phyloP scores from a whole-genome alignment of 2,329 filamentous ascomycete species.

The Penicillium psychrosexuale region DNA sequence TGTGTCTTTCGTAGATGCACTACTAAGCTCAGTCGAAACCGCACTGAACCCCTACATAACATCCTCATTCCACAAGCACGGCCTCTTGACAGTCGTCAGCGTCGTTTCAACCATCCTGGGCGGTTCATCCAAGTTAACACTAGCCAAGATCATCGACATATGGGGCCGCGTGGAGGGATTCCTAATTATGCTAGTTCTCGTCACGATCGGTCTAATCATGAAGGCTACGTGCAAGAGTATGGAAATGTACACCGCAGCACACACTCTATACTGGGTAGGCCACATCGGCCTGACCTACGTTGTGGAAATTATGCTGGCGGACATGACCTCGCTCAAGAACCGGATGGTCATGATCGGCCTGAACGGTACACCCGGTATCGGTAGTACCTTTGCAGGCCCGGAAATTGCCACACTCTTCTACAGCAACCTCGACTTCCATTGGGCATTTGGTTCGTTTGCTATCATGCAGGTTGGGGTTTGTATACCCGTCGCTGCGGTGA shows the following conservation, averaged over 20 bases:
- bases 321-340: conserved; percentile 60
- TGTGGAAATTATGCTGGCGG: conserved; percentile 58
- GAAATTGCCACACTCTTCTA: conserved; percentile 53
- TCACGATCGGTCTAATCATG: conserved; percentile 8
- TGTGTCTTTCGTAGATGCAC: conserved; percentile 8
- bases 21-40: conserved; percentile 2
- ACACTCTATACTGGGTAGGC: conserved; percentile 52
- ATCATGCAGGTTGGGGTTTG: conserved; percentile 51
- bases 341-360: conserved; percentile 59
- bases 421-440: conserved; percentile 54
- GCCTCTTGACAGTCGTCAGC: conserved; percentile 7
- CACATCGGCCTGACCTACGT: conserved; percentile 54
- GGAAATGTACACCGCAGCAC: conserved; percentile 9
- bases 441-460: conserved; percentile 62
- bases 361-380: conserved; percentile 58
- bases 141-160: conserved; percentile 10
- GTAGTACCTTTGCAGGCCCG: conserved; percentile 51
- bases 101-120: conserved; percentile 12
- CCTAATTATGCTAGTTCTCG: conserved; percentile 5
- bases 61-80: conserved; percentile 5
- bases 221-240: conserved; percentile 10
- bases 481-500: conserved; percentile 54
- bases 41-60: conserved; percentile 8
- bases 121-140: conserved; percentile 7
- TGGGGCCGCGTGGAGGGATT: conserved; percentile 12